Evolutionary conservation across 1,284 basidiomycete species (phyloP).

Genomic region (Paramarasmius palmivorus): DNA sequence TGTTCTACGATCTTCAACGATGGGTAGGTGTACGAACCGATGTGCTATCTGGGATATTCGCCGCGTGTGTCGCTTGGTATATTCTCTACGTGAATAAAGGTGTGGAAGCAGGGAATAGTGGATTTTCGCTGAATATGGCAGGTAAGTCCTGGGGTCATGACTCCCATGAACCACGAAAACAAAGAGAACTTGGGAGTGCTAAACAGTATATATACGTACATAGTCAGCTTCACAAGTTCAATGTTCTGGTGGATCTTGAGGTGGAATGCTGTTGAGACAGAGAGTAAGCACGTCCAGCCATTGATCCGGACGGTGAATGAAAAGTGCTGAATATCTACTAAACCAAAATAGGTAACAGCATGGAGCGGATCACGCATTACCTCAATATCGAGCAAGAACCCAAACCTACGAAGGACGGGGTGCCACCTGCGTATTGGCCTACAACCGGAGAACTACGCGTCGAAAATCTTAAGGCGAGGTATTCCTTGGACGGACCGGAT

Average conservation of each 20-base stretch:
- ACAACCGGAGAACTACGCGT: slow-evolving; percentile 58
- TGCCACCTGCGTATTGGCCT: slow-evolving; percentile 71
- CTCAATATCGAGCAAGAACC: slow-evolving; percentile 58
- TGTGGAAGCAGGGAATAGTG: slow-evolving; percentile 46
- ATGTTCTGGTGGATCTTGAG: too few species aligned
- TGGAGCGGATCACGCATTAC: slow-evolving; percentile 64
- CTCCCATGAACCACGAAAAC: background rate
- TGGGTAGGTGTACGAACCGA: slow-evolving; percentile 61
- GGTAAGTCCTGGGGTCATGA: background rate
- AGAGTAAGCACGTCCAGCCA: too few species aligned
- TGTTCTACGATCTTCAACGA: slow-evolving; percentile 58
- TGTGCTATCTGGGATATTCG: slow-evolving; percentile 51
- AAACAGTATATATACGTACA: background rate
- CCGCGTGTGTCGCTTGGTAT: slow-evolving; percentile 53
- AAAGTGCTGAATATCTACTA: too few species aligned
- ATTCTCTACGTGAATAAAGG: slow-evolving; percentile 47
- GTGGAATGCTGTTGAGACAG: too few species aligned
- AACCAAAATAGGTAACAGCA: slow-evolving; percentile 32
- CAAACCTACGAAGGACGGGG: slow-evolving; percentile 33
- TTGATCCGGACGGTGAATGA: too few species aligned
- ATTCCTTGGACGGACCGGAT: slow-evolving; percentile 39
- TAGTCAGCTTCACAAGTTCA: too few species aligned
- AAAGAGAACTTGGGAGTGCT: too few species aligned
- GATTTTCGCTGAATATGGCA: slow-evolving; percentile 20
- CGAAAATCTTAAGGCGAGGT: slow-evolving; percentile 49